Percentiles rank a stretch among this genome's conserved stretches.
Conservation (phyloP, 805 yeast species). For the Priceomyces carsonii region DNA sequence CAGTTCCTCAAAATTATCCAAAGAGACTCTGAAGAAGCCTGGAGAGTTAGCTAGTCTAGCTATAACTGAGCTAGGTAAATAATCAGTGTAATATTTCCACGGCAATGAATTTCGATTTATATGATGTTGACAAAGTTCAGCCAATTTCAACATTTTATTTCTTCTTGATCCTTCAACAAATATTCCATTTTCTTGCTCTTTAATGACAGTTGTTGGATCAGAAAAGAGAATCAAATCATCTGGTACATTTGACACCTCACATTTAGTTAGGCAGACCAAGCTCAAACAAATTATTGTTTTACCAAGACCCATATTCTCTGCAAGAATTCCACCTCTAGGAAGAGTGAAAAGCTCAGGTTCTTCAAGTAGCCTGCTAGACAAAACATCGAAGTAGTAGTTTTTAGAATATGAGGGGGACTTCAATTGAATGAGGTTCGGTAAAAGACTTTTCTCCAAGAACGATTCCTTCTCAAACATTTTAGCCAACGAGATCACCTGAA, state of each 20-base stretch:
- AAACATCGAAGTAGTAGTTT: conserved; percentile 38
- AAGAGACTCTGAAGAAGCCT: conserved; percentile 44
- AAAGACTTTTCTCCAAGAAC: conserved; percentile 23
- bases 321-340: conserved; percentile 63
- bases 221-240: conserved; percentile 21
- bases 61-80: conserved; percentile 47
- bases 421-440: conserved; percentile 36
- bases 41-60: conserved; percentile 36
- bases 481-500: conserved; percentile 60
- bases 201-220: conserved; percentile 4
- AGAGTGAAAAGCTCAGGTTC: conserved; percentile 45
- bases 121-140: conserved; percentile 42
- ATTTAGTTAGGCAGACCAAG: conserved; percentile 54
- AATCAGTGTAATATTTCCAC: conserved; percentile 51
- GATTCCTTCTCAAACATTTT: conserved; percentile 61
- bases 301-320: conserved; percentile 71
- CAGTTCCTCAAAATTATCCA: conserved; percentile 19
- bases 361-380: conserved; percentile 23
- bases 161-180: conserved; percentile 33
- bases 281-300: conserved; percentile 63
- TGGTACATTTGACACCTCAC: conserved; percentile 48
- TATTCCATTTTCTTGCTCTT: conserved; percentile 43
- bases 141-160: conserved; percentile 7
- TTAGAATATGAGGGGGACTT: conserved; percentile 15
- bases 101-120: conserved; percentile 53